Base-by-base conservation (phyloP, 441 rosid species). In the Pelargonium myrrhifolium region DNA sequence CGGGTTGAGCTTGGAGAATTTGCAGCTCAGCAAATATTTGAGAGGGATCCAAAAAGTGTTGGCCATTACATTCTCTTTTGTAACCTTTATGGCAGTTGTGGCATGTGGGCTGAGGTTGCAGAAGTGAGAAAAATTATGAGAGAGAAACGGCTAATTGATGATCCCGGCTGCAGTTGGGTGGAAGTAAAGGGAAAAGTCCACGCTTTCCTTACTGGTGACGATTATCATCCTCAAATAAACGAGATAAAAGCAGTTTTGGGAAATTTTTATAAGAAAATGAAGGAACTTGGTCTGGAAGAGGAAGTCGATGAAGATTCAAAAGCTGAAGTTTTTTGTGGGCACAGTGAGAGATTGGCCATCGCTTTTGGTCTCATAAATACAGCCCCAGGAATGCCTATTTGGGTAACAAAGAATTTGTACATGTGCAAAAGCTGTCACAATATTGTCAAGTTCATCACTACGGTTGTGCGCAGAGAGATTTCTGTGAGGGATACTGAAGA, bases 111-210 rank as follows among this genome's bases (percentile, higher is more conserved):
- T 75, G 84, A 82, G 72, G 90, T 89, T 76, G 88, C 89, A 1
- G 79, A 81, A 79, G 87, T 90, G 71, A 82, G 90, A 77, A 81
- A 78, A 69, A 77, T 71, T 68, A 90, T 93, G 97, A 86, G 79
- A 75, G 91, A 83, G 72, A 82, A 78, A 70, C 93, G 91, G 65
- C 83, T 93, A 71, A 83, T 76, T 9, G 75, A 85, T 76, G 97
- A 93, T 83, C 86, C 96, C 24, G 98, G 97, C 9, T 93, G 97
- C 80, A 87, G 98, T 78, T 93, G 97, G 97, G 90, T 90, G 40
- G 97, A 93, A 80, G 83, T 83, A 37, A 93, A 87, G 73, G 98
- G 97, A 65, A 86, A 89, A 73, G 84, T 90, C 59, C 93, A 93
- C 42, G 98, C 97, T 68, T 89, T 93, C 79, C 96, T 93, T 49